Conservation (phyloP, 345 rosid genomes). For the Salix exigua region DNA sequence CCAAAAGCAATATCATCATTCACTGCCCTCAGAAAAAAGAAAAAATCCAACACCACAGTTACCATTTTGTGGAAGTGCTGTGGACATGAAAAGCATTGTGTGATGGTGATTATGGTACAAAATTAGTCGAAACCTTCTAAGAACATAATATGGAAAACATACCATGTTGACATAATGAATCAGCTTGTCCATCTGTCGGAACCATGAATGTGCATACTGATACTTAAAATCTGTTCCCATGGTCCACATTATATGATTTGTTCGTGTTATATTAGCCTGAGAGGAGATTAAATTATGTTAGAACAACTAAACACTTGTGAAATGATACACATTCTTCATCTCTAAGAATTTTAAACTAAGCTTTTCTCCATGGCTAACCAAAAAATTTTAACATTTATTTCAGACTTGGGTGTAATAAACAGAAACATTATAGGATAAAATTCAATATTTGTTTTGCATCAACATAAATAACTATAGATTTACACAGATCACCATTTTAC, state of each 20-base stretch:
- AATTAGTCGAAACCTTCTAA: neutral
- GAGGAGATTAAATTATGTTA: slow-evolving; percentile 16
- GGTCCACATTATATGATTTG: slow-evolving; percentile 90
- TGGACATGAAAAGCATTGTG: neutral
- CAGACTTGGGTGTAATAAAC: neutral
- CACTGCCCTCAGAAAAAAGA: too few relatives aligned
- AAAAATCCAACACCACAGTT: too few relatives aligned
- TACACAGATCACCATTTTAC: slow-evolving; percentile 27
- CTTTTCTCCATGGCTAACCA: neutral
- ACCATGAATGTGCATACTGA: slow-evolving; percentile 94
- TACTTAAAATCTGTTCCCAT: slow-evolving; percentile 99
- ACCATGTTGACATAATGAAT: slow-evolving; percentile 95
- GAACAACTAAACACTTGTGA: neutral
- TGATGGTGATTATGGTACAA: neutral
- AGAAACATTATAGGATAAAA: neutral
- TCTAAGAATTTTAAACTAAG: neutral
- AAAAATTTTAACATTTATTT: neutral
- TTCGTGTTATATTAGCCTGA: slow-evolving; percentile 90
- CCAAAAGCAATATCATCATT: neutral
- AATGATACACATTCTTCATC: slow-evolving; percentile 9
- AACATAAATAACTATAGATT: neutral
- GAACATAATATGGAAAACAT: slow-evolving; percentile 20
- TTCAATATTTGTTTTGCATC: neutral
- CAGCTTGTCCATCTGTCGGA: slow-evolving; percentile 87
- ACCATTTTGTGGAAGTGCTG: neutral